Base-by-base conservation (phyloP, 2,329 filamentous ascomycete genomes). In the Apiospora koreana region DNA sequence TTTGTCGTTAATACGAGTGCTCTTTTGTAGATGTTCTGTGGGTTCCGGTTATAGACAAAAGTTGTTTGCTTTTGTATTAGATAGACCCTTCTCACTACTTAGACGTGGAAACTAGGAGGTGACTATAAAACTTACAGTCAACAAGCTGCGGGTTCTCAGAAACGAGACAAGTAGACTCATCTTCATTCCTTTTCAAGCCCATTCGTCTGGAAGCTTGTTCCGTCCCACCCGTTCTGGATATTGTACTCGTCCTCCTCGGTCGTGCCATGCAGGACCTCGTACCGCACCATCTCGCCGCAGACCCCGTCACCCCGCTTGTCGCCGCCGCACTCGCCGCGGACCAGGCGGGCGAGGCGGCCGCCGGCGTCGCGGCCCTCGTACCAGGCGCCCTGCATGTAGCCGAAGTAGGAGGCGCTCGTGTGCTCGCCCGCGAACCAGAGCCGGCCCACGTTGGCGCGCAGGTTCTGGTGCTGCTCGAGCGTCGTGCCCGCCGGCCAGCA, bases 401-500 rank as follows among this genome's bases (percentile, higher is more conserved):
- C 91, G 77, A 86, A 93, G 77, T 91, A 92, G 74, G 88, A 83
- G 0, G 88, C 84, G 50, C 86, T 90, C 0, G 86, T 91, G 1
- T 87, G 87, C 76, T 93, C 91, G 0, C 91, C 91, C 0, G 91
- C 89, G 73, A 92, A 93, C 82, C 86, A 92, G 3, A 93, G 77
- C 0, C 88, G 80, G 14, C 84, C 85, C 0, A 91, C 79, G 71
- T 92, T 92, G n/a, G 90, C 88, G 1, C 91, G 86, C 18, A 93
- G 81, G 73, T 93, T 92, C 76, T 92, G 87, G 73, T 93, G 91
- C 81, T 85, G 88, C 75, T 92, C 87, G 0, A 93, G 81, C 0
- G 88, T 90, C 48, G 89, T 88, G 0, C 87, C 88, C 0, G 86
- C 80, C 0, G 91, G 91, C 91, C 90, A 93, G 77, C 92, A 92